These are phyloP conservation scores for Candida michaelii DNA, from an alignment of 805 yeast species.

Conservation along the genomic window DNA sequence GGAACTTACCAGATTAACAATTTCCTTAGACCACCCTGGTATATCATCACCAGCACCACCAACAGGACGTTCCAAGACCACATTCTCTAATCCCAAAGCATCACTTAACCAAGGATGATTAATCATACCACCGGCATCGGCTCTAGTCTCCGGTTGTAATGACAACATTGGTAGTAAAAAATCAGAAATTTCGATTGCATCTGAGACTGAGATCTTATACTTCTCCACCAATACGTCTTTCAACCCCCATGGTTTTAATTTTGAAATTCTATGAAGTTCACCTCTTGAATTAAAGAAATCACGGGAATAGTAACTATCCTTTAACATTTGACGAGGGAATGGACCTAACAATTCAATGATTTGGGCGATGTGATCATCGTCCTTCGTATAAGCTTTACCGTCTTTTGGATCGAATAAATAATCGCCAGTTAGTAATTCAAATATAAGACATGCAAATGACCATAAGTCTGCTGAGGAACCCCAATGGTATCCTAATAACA, in stretches of 20 bases:
- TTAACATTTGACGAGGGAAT: constrained; percentile 57
- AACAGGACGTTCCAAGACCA: constrained; percentile 67
- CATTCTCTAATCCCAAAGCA: constrained; percentile 72
- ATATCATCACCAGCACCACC: constrained; percentile 86
- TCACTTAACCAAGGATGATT: constrained; percentile 85
- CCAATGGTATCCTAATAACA: constrained; percentile 76
- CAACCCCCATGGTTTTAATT: constrained; percentile 87
- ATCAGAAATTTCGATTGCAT: constrained; percentile 71
- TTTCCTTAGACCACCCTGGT: constrained; percentile 85
- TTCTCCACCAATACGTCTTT: constrained; percentile 80
- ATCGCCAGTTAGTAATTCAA: constrained; percentile 92
- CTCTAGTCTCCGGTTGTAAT: constrained; percentile 75
- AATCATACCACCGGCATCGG: constrained; percentile 95
- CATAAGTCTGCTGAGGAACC: constrained; percentile 94
- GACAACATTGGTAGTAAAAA: constrained; percentile 82
- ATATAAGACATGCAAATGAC: constrained; percentile 91
- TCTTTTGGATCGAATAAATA: constrained; percentile 88
- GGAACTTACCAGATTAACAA: constrained; percentile 18
- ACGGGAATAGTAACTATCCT: constrained; percentile 59
- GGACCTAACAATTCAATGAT: constrained; percentile 80
- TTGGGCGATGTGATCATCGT: constrained; percentile 96
- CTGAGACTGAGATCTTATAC: constrained; percentile 67
- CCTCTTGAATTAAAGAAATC: constrained; percentile 68
- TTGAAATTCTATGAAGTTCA: constrained; percentile 73
- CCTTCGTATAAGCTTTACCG: constrained; percentile 75